phyloP scores from a whole-genome alignment of 2,329 filamentous ascomycete species.

The Cordyceps cicadae region DNA sequence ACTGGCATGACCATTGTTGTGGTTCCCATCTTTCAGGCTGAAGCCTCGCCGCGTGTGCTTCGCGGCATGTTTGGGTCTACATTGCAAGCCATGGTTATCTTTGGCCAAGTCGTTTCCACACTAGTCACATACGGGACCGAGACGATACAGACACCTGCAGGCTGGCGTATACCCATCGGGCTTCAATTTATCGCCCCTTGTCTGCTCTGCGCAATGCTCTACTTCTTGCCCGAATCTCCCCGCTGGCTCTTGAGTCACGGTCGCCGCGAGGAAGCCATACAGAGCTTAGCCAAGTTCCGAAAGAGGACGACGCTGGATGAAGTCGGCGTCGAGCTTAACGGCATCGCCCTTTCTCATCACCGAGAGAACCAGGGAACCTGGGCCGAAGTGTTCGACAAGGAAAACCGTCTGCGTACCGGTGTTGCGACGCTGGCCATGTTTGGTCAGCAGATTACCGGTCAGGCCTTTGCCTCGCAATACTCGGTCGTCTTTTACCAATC shows the following conservation, averaged over 20 bases:
- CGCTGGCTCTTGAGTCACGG: constrained; percentile 35
- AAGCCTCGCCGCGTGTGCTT: constrained; percentile 19
- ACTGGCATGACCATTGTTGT: constrained; percentile 25
- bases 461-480: constrained; percentile 24
- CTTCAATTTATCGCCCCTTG: constrained; percentile 35
- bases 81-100: constrained; percentile 21
- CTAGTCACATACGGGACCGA: constrained; percentile 21
- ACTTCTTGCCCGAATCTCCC: constrained; percentile 36
- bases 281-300: constrained; percentile 25
- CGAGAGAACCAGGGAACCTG: constrained; percentile 18
- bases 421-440: constrained; percentile 24
- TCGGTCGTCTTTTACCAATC: constrained; percentile 23
- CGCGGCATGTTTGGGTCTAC: constrained; percentile 23
- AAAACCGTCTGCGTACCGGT: constrained; percentile 17
- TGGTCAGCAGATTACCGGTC: constrained; percentile 25
- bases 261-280: constrained; percentile 27
- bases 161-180: constrained; percentile 38
- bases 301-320: constrained; percentile 21
- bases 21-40: constrained; percentile 23
- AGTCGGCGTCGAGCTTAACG: constrained; percentile 18
- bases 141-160: constrained; percentile 14
- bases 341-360: constrained; percentile 14
- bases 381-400: constrained; percentile 17
- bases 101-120: constrained; percentile 20
- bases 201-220: constrained; percentile 25